Base-by-base conservation (phyloP, 2,329 filamentous ascomycete species). In the Talaromyces albobiverticillius region DNA sequence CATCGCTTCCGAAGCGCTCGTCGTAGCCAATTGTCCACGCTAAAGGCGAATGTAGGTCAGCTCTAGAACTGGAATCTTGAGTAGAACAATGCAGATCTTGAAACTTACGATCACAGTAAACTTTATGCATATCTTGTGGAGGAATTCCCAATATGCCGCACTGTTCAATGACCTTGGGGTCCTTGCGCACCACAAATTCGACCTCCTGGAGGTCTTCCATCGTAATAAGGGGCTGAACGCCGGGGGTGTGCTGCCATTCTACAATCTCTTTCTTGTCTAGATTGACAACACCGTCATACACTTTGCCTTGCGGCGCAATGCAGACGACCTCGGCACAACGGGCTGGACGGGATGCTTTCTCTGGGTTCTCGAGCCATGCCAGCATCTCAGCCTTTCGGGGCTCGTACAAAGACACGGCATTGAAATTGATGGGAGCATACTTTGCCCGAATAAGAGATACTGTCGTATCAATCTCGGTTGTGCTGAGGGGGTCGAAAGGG, bases 1-100 rank as follows among this genome's bases (percentile, higher is more conserved):
- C 79, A 41, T 78, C 78, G 68, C 76, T 93, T 58, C 91, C 92
- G 64, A 91, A 94, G 42, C 92, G 86, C 75, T 95, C 89, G 64
- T 96, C 92, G 67, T 90, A 95, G 46, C 92, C 92, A 71, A 96
- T 95, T 1, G 92, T 95, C 92, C 92, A 96, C 10, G 90, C 82
- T 85, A 57, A 41, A 40, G 11, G 31, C 45, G 18, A 20, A 25
- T 54, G 11, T 3, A 16, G 18, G 46, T 42, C 13, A 32, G 22
- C 16, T 8, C 9, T 26, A 1, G 3, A 22, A 29, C 25, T 25
- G 11, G n/a, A 5, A 3, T 11, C 9, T 18, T 29, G 9, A 9
- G 18, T 10, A 34, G 25, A 32, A n/a, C 20, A 10, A 5, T 29
- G 26, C 26, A 29, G n/a, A n/a, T n/a, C n/a, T n/a, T 0, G 32